phyloP scores from a whole-genome alignment of 73 alveolate species.

The Stentor coeruleus region DNA sequence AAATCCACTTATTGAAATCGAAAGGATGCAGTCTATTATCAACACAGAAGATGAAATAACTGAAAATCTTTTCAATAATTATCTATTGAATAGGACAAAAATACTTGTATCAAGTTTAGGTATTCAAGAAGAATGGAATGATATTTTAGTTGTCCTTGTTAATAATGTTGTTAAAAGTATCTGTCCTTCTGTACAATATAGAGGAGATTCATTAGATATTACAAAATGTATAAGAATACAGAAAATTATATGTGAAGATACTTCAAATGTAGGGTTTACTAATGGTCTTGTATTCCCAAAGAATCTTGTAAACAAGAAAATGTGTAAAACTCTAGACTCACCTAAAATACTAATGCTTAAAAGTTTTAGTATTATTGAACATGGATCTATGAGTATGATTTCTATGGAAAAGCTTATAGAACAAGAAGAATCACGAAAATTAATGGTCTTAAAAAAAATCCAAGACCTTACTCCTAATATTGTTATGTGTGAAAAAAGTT shows the following conservation, averaged over 20 bases:
- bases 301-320: conserved; percentile 65
- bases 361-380: conserved; percentile 31
- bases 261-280: conserved; percentile 31
- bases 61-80: not conserved
- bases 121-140: not conserved
- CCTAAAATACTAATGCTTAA: conserved; percentile 57
- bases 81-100: conserved; percentile 7
- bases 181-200: conserved; percentile 56
- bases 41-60: not conserved
- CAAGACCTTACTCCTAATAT: conserved; percentile 62
- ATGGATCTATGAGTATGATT: conserved; percentile 26
- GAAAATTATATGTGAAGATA: conserved; percentile 43
- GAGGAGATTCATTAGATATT: conserved; percentile 71
- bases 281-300: conserved; percentile 59
- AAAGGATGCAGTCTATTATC: not conserved
- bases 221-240: conserved; percentile 68
- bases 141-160: not conserved
- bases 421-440: conserved; percentile 43
- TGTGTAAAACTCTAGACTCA: conserved; percentile 48
- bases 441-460: conserved; percentile 55
- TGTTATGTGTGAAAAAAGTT: conserved; percentile 59
- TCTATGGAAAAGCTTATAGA: conserved; percentile 46
- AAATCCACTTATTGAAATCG: not conserved
- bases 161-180: conserved; percentile 51
- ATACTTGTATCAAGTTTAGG: not conserved